phyloP scores from a whole-genome alignment of 2,329 filamentous ascomycete species.

The Alternaria solani region DNA sequence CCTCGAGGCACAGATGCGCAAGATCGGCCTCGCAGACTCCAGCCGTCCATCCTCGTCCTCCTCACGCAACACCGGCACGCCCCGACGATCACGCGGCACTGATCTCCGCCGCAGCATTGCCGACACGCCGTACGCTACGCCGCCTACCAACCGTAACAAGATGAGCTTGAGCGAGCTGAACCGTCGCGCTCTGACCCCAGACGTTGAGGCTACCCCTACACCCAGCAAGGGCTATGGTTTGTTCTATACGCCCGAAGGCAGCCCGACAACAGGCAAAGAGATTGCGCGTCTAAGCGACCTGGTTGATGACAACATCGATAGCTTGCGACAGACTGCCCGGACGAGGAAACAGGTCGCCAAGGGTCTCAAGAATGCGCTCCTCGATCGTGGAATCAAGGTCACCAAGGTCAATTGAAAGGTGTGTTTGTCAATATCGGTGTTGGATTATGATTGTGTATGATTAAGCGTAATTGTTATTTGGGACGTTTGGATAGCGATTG shows the following conservation, averaged over 20 bases:
- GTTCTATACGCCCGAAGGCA: conserved; percentile 46
- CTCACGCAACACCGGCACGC: conserved; percentile 25
- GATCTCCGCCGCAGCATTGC: conserved; percentile 27
- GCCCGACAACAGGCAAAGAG: conserved; percentile 31
- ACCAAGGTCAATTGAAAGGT: conserved; percentile 27
- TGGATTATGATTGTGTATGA: conserved; percentile 32
- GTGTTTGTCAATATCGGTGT: conserved; percentile 3
- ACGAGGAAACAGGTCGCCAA: conserved; percentile 51
- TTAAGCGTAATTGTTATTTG: conserved; percentile 20
- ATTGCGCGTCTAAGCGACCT: conserved; percentile 50
- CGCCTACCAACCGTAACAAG: conserved; percentile 45
- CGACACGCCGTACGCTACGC: conserved; percentile 48
- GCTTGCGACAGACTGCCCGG: conserved; percentile 44
- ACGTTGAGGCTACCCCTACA: conserved; percentile 37
- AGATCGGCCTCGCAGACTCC: conserved; percentile 56
- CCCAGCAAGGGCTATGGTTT: conserved; percentile 44
- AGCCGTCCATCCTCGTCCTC: conserved; percentile 37
- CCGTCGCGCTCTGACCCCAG: conserved; percentile 41
- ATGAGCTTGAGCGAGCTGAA: conserved; percentile 44
- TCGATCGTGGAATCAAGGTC: conserved; percentile 43
- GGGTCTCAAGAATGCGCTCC: conserved; percentile 49
- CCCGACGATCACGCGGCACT: conserved; percentile 25
- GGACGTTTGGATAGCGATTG: conserved; percentile 24
- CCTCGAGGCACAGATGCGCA: conserved; percentile 85
- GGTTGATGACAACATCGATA: conserved; percentile 52